Conservation (phyloP, 2,329 filamentous ascomycete species). For the Fusarium floridanum region DNA sequence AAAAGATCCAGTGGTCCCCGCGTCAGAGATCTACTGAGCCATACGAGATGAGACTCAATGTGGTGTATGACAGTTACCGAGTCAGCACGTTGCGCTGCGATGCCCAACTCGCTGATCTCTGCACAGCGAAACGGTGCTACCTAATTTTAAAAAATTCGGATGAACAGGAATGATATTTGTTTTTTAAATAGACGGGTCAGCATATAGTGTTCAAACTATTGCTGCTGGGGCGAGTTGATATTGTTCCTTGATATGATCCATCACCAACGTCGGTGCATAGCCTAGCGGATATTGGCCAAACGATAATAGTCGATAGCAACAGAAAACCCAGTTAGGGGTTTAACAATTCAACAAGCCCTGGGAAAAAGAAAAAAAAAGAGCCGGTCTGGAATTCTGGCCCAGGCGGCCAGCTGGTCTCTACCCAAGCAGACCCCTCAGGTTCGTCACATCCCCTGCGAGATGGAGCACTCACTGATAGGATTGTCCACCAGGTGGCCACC, state of each 20-base stretch:
- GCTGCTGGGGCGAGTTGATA: not conserved
- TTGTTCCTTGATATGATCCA: not conserved
- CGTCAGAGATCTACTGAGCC: conserved; percentile 9
- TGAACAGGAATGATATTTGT: not conserved
- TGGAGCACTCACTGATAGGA: conserved; percentile 15
- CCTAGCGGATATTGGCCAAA: not conserved
- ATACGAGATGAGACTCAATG: conserved; percentile 1
- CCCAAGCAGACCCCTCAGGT: conserved; percentile 42
- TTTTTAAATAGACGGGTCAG: not conserved
- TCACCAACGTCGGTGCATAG: not conserved
- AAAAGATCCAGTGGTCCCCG: conserved; percentile 14
- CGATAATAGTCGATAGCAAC: not conserved
- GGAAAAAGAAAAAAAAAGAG: not conserved
- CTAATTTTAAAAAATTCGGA: not conserved
- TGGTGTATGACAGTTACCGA: not conserved
- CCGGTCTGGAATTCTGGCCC: not conserved
- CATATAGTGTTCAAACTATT: not conserved
- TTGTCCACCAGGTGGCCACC: conserved; percentile 27
- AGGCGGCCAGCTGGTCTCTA: not conserved
- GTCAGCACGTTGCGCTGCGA: not conserved
- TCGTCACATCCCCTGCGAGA: conserved; percentile 39
- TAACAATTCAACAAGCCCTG: not conserved
- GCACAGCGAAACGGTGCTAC: not conserved
- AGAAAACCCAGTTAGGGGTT: not conserved
- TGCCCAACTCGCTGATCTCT: not conserved